Evolutionary conservation across 1,284 basidiomycete genomes (phyloP), one percentile per base, ranked within the genome.

Genomic region (Boletus sp.): DNA sequence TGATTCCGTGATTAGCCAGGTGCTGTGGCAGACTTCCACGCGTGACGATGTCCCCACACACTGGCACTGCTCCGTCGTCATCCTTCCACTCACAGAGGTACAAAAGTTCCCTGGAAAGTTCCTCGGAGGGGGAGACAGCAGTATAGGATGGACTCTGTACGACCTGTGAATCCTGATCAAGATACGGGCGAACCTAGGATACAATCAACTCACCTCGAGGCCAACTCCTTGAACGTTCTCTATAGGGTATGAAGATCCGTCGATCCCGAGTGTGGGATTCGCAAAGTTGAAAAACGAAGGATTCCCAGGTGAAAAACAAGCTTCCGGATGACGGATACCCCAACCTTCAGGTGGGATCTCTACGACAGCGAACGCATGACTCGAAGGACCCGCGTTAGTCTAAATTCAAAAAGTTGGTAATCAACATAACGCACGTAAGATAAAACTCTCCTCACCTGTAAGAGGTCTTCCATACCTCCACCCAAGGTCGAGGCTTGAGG

Each of bases 1-100:
- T 49, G 19, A 62, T 53, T 16, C 46, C 50, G 8, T 65, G 58
- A 6, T 13, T 13, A 4, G 49, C 29, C 7, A 65, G 39, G 36
- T 66, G 62, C 4, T 8, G 41, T 0, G 52, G 20, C 23, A 57
- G 26, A 29, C 4, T 42, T 36, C 3, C 20, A 1, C 0, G 2
- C 1, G 36, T 54, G 29, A 62, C 1, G 6, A 2, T 0, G 3
- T 32, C 20, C 2, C 19, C n/a, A 23, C 59, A 60, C 6, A 49
- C 0, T 14, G 13, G 3, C 3, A n/a, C n/a, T n/a, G n/a, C n/a
- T n/a, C 49, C 51, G 5, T 47, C 32, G 9, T 8, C 37, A 4
- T 12, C 1, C 20, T 9, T 17, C 59, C 59, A 60, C 13, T 33
- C 0, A 30, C 59, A 60, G 5, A 0, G 2, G 17, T 2, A 1